phyloP scores from a whole-genome alignment of 148 eudicot genomes.

The Chenopodium berlandieri region DNA sequence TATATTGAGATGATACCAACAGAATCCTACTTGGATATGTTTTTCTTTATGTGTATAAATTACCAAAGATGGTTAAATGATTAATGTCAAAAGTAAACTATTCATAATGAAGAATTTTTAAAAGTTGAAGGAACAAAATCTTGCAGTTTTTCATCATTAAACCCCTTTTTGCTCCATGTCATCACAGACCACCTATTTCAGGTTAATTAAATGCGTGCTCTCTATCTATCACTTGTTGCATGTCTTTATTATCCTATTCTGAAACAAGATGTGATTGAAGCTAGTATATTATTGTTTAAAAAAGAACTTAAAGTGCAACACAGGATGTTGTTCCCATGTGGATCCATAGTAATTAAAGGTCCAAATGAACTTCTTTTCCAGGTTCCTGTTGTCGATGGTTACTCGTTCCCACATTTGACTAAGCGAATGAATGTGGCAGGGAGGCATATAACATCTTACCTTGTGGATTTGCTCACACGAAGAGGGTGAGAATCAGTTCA shows the following conservation, averaged over 20 bases:
- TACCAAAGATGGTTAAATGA: no score
- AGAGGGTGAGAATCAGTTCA: slow-evolving; percentile 70
- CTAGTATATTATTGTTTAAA: background rate
- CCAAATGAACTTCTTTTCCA: slow-evolving; percentile 27
- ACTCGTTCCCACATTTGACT: slow-evolving; percentile 98
- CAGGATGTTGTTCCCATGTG: background rate
- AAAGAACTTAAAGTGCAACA: background rate
- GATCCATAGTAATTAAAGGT: slow-evolving; percentile 3
- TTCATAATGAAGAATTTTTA: no score
- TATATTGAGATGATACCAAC: no score
- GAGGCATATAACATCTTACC: slow-evolving; percentile 93
- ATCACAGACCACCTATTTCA: background rate
- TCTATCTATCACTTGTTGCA: background rate
- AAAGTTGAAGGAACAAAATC: background rate
- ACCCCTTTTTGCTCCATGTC: background rate
- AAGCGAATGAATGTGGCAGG: slow-evolving; percentile 99
- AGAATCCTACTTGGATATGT: no score
- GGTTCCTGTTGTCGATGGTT: slow-evolving; percentile 99
- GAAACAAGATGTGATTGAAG: slow-evolving; percentile 8
- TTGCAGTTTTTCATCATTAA: background rate
- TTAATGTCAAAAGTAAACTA: no score
- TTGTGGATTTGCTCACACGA: slow-evolving; percentile 87
- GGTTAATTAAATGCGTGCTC: background rate
- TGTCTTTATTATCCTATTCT: background rate
- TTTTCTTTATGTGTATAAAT: no score